These are phyloP conservation scores for Brettanomyces anomalus DNA, from an alignment of 805 yeast species.

Conservation along the genomic window DNA sequence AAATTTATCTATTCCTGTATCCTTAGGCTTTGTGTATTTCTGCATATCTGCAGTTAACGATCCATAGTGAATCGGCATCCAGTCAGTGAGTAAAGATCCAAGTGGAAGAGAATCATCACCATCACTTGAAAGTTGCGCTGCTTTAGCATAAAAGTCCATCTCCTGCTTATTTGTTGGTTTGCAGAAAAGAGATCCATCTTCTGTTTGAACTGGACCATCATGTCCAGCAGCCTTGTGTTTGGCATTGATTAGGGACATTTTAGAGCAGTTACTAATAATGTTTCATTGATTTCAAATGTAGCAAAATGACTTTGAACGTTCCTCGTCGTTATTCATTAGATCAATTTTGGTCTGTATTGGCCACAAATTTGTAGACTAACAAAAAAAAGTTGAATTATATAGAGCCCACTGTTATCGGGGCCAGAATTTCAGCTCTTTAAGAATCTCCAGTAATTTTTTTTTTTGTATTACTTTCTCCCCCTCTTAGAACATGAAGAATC, in stretches of 20 bases:
- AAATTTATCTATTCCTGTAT: not conserved
- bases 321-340: too few species aligned
- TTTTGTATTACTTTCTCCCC: too few species aligned
- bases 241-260: constrained; percentile 25
- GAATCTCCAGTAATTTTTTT: too few species aligned
- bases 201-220: constrained; percentile 60
- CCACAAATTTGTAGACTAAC: too few species aligned
- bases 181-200: constrained; percentile 58
- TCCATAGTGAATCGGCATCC: constrained; percentile 64
- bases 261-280: too few species aligned
- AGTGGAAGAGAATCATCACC: constrained; percentile 15
- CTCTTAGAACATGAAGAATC: too few species aligned
- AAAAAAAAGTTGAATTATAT: too few species aligned
- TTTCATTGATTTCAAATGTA: too few species aligned
- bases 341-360: too few species aligned
- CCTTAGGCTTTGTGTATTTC: constrained; percentile 13
- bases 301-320: too few species aligned
- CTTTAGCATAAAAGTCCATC: constrained; percentile 56
- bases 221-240: constrained; percentile 90
- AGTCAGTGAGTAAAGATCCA: constrained; percentile 34
- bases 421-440: too few species aligned
- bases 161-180: constrained; percentile 63
- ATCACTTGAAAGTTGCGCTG: constrained; percentile 11
- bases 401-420: too few species aligned
- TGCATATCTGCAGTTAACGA: constrained; percentile 39